Base-by-base conservation (phyloP, 148 eudicot species). In the Nepenthes mirabilis region DNA sequence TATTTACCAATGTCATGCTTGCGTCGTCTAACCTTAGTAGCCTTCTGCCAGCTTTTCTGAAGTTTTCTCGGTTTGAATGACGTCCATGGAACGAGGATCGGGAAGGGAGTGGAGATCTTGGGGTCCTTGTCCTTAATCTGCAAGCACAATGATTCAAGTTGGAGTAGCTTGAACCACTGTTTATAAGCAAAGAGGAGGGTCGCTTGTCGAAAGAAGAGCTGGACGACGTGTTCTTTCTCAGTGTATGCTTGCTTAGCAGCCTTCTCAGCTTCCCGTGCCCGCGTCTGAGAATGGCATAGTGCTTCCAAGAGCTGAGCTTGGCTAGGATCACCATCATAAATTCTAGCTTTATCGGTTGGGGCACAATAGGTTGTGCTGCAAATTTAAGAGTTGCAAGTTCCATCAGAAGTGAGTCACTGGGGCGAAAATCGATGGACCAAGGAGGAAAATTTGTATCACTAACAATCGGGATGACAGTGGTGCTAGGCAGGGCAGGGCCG, bases 221-320 rank as follows among this genome's bases (percentile, higher is more conserved):
- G 82, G 43, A 87, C 78, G 23, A 84, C 64, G 57, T 84, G 87
- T 52, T 87, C 91, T 63, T 87, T 90, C 65, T 90, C 91, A 1
- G 75, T 79, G 63, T 74, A 72, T n/a, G 95, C 95, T 78, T 79
- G 74, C 66, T 84, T 78, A 45, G 83, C 95, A 48, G 82, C 95
- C 43, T 66, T 77, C 68, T 90, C 97, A 1, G 97, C 97, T 76
- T 79, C 95, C 68, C 97, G 79, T 36, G 97, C 97, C 55, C 95
- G 97, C 35, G 97, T 90, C 75, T 90, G 97, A 43, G 97, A 90
- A 78, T 87, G 97, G 56, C 87, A 74, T 1, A 90, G 88, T 12
- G 97, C 97, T 79, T 90, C 95, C 56, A 90, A 48, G 48, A 90
- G 84, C 76, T 81, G 74, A 48, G 86, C 85, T 52, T 79, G 84